Evolutionary conservation across 2,329 filamentous ascomycete genomes (phyloP), one percentile per base, ranked within the genome.

Genomic region (Aspergillus spinulosporus): DNA sequence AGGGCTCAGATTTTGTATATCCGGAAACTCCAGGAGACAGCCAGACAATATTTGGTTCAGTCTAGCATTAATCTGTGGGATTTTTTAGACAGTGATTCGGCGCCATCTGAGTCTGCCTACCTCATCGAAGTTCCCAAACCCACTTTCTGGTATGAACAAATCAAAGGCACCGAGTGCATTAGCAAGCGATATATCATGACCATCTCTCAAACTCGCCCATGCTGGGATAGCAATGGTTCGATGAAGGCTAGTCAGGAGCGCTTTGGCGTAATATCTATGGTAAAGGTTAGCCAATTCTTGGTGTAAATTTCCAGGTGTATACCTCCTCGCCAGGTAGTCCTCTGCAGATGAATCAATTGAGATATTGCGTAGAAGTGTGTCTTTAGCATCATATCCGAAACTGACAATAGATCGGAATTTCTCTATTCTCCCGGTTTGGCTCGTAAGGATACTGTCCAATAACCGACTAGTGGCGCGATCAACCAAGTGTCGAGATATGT

Each of bases 311-410:
- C 6, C 15, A 43, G n/a, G 11, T 11, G 55, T 61, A 36, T 54
- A 73, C 75, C 87, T 85, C 71, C 90, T 83, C 11, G 93, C 89
- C 65, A 99, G 76, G 52, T 89, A 84, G 75, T 97, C 91, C 11
- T 88, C 83, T 3, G 77, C 79, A 40, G 83, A 79, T 9, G 88
- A 81, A 12, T 81, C 76, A 34, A 82, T 79, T 8, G 77, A 77
- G 58, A 82, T 84, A 68, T 96, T 86, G 54, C 82, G 78, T 58
- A 92, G 67, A 48, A 97, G 80, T 53, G 86, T 87, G 71, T 97
- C 92, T 71, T 97, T 97, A 45, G 88, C 89, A 76, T 97, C 92
- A 67, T 92, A 93, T 0, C 92, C 92, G 66, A 87, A 80, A 29
- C 80, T 76, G 52, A 89, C 85, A 59, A 97, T 88, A 49, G 81